Base-by-base conservation (phyloP, 1,139 yeast species). In the Candida gigantensis region DNA sequence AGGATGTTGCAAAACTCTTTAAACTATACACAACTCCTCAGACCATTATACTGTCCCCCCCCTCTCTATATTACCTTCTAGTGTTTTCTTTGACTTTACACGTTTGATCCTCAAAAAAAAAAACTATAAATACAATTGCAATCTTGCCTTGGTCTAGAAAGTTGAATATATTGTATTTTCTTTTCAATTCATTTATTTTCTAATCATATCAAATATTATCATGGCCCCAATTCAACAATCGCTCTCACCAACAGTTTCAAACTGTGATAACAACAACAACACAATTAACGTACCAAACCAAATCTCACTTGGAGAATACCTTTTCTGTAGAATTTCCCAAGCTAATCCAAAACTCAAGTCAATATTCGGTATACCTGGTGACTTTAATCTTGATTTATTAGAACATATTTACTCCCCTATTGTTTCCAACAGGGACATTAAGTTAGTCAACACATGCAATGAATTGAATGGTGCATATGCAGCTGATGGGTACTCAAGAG, bases 401-500 rank as follows among this genome's bases (percentile, higher is more conserved):
- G 73, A 67, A 42, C 60, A 63, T 43, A 48, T 63, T 19, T 66
- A 66, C 39, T 39, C 57, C 5, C 61, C 60, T 5, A 46, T 61
- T 3, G 43, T 53, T 6, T 33, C 47, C 10, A 51, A 50, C 13
- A 47, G 51, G 13, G 53, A 51, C n/a, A 45, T 61, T 5, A 47
- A 49, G 25, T 58, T 58, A 39, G 50, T 59, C 16, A 65, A 65
- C 14, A 48, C 61, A 28, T 66, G 72, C 48, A 67, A 67, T 40
- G 73, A 67, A 46, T 56, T 67, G 38, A 67, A 67, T 43, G 66
- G 57, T 30, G 83, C 88, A 15, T 85, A 85, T 52, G 84, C 89
- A 16, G 88, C 85, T 20, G 94, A 85, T 50, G 94, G 90, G 14
- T 85, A 83, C 53, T 79, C 86, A 13, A 75, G 85, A 44, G 72